A percentile compares a stretch with the other conserved stretches of the same genome.
Evolutionary conservation across 2,329 filamentous ascomycete genomes (phyloP).

Genomic region (Sarocladium strictum): DNA sequence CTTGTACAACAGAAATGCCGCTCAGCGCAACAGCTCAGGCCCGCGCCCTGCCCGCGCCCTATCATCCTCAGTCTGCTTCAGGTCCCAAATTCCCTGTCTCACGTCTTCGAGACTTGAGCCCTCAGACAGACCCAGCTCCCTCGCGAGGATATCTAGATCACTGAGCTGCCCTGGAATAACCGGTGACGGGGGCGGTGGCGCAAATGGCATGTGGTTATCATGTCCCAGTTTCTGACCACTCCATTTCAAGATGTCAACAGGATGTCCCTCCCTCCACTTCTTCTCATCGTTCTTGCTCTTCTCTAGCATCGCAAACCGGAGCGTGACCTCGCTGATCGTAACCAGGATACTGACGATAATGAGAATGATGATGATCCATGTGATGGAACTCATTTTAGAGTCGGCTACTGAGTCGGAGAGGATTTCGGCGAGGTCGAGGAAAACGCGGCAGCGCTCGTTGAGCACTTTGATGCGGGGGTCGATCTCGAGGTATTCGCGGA

Average conservation of each 20-base stretch:
- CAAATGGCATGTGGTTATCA: neutral
- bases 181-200: constrained; percentile 11
- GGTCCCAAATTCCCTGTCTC: constrained; percentile 23
- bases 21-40: neutral
- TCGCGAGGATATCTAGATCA: constrained; percentile 29
- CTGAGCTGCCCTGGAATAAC: constrained; percentile 15
- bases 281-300: constrained; percentile 19
- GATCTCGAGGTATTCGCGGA: constrained; percentile 96
- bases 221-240: neutral
- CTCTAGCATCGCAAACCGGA: constrained; percentile 72
- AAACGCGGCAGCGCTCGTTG: constrained; percentile 94
- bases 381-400: constrained; percentile 91
- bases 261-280: constrained; percentile 11
- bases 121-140: constrained; percentile 25
- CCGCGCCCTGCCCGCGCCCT: neutral
- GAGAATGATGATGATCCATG: constrained; percentile 95
- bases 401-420: constrained; percentile 88
- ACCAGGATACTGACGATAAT: constrained; percentile 89
- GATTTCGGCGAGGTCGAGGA: constrained; percentile 93
- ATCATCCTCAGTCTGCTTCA: constrained; percentile 15
- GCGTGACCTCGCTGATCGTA: constrained; percentile 80
- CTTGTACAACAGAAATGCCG: neutral
- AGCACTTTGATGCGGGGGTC: constrained; percentile 92
- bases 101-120: constrained; percentile 31
- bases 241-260: neutral